Base-by-base conservation (phyloP, 2,329 filamentous ascomycete genomes). In the Colletotrichum sp. region DNA sequence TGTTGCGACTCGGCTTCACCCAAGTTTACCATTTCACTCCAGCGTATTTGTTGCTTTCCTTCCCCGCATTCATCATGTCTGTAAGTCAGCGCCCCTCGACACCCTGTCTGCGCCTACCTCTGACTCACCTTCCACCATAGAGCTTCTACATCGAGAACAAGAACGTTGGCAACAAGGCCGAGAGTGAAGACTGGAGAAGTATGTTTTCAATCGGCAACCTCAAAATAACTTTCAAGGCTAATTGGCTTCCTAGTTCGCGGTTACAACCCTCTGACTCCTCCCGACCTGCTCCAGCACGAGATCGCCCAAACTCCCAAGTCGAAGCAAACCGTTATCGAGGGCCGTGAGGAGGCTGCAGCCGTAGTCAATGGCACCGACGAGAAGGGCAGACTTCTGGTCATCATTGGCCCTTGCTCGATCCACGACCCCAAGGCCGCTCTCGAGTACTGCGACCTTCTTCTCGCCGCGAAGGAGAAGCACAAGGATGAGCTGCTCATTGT, bases 361-460 rank as follows among this genome's bases (percentile, higher is more conserved):
- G 87, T 95, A 28, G 92, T 96, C 82, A 93, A 93, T 77, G 92
- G 91, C 77, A 91, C 87, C 38, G 91, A 94, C 71, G 86, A 89
- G 77, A 91, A 93, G 79, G 83, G 90, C 67, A 87, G 91, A 58
- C 85, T 92, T 71, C 87, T 92, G 56, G 89, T 99, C 78, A 93
- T 98, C 82, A 93, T 98, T 78, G 97, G 97, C 2, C 97, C 97
- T 30, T 99, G 97, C 90, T 98, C 95, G 28, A 98, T 99, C 85
- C 97, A 99, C 88, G 97, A 99, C 84, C 96, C 97, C 21, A 88
- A 93, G 71, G 94, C 95, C 77, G 96, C 96, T 13, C 91, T 98
- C 79, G 95, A 96, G 83, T 99, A 99, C 92, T 98, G 96, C 89
- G 93, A 96, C 82, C 90, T 94, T 78, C 90, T 99, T 77, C 84